Evolutionary conservation across 176 grass and related monocot genomes (phyloP).

Genomic region (Juncus effusus): DNA sequence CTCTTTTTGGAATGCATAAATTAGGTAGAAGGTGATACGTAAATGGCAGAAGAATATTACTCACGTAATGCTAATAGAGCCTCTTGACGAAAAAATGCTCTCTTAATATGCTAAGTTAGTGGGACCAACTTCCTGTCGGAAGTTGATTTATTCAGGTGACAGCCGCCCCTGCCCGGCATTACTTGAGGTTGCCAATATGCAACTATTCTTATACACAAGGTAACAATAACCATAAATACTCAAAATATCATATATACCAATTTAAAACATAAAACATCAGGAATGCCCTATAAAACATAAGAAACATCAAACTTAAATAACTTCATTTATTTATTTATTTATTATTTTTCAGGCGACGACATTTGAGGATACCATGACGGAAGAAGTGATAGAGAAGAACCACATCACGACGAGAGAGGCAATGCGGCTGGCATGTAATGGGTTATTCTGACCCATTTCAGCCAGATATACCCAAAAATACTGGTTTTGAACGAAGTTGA

Average conservation of each 20-base stretch:
- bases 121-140: constrained; percentile 50
- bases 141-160: constrained; percentile 91
- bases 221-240: constrained; percentile 10
- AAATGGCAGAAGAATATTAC: too few species aligned
- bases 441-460: constrained; percentile 82
- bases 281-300: too few species aligned
- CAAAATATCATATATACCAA: too few species aligned
- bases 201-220: constrained; percentile 92
- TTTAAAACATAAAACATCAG: too few species aligned
- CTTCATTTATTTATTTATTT: background rate
- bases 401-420: constrained; percentile 94
- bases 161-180: constrained; percentile 76
- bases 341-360: constrained; percentile 51
- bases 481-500: constrained; percentile 71
- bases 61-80: too few species aligned
- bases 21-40: too few species aligned
- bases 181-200: constrained; percentile 72
- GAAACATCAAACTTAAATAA: too few species aligned
- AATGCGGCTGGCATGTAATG: constrained; percentile 69
- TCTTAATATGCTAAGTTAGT: too few species aligned
- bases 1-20: too few species aligned
- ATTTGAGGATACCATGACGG: constrained; percentile 89
- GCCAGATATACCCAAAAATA: constrained; percentile 93
- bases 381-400: constrained; percentile 75
- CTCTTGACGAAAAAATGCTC: too few species aligned